Percentiles rank a stretch among this genome's conserved stretches.
phyloP scores from a whole-genome alignment of 2,329 filamentous ascomycete genomes.

The Xenoacremonium recifei region DNA sequence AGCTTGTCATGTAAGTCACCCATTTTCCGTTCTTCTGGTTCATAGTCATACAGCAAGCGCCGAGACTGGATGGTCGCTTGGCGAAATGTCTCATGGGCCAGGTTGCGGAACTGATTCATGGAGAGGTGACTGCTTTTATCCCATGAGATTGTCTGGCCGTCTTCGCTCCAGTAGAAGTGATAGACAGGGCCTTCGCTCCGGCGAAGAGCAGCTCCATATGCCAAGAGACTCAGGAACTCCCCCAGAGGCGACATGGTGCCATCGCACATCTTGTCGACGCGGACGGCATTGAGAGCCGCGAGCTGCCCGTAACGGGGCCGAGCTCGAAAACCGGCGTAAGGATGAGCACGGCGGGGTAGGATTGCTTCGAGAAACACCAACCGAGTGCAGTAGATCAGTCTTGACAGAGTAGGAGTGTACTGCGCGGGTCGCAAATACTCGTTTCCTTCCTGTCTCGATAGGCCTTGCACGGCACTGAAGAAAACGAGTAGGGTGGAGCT shows the following conservation, averaged over 20 bases:
- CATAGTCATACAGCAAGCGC: background rate
- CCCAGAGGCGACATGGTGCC: constrained; percentile 1
- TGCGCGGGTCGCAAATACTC: background rate
- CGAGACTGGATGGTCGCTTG: background rate
- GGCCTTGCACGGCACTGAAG: background rate
- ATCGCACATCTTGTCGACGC: background rate
- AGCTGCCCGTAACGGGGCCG: background rate
- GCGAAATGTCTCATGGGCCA: background rate
- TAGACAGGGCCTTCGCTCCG: background rate
- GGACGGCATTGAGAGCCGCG: background rate
- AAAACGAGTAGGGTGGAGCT: background rate
- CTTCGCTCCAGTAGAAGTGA: constrained; percentile 1
- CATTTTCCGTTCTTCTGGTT: background rate
- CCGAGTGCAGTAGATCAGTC: constrained; percentile 1
- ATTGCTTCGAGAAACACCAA: background rate
- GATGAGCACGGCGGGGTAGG: background rate
- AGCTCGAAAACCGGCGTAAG: background rate
- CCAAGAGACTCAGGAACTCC: constrained; percentile 1
- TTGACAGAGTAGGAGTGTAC: background rate
- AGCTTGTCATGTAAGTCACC: background rate
- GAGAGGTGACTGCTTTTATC: background rate
- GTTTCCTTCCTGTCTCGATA: background rate
- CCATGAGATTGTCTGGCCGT: constrained; percentile 1
- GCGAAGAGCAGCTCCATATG: background rate
- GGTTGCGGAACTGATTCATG: background rate